These are phyloP conservation scores for Pichia nanzhaoensis DNA, from an alignment of 805 yeast genomes.

Conservation along the genomic window DNA sequence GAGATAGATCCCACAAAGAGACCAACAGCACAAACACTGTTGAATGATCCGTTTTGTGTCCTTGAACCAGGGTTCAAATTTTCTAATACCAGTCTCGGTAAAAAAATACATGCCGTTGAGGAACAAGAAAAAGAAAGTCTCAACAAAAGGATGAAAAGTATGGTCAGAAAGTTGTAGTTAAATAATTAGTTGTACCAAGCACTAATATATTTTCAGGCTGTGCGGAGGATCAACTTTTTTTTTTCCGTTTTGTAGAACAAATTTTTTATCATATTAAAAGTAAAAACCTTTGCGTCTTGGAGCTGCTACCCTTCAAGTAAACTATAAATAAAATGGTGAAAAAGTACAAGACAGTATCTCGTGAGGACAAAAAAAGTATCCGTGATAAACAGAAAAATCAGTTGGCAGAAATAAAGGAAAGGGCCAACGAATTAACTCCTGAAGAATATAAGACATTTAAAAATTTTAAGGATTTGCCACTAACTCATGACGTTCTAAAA, in stretches of 20 bases:
- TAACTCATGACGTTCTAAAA: constrained; percentile 52
- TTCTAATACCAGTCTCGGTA: constrained; percentile 27
- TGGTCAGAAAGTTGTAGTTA: constrained; percentile 12
- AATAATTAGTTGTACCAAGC: too few relatives aligned
- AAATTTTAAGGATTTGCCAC: constrained; percentile 73
- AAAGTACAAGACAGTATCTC: constrained; percentile 22
- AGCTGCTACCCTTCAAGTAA: neutral
- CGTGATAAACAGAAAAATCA: constrained; percentile 30
- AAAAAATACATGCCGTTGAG: constrained; percentile 20
- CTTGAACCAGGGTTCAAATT: constrained; percentile 24
- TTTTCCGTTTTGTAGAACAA: constrained; percentile 4
- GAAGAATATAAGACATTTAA: constrained; percentile 29
- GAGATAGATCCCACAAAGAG: constrained; percentile 70
- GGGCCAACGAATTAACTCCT: constrained; percentile 50
- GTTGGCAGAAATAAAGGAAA: constrained; percentile 38
- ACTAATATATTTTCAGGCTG: constrained; percentile 1
- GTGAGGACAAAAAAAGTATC: constrained; percentile 24
- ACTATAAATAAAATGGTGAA: constrained; percentile 23
- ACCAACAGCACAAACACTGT: constrained; percentile 74
- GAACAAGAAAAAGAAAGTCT: constrained; percentile 18
- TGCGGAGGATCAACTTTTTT: neutral
- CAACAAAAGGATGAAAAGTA: constrained; percentile 12
- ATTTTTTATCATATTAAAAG: constrained; percentile 1
- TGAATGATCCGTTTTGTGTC: constrained; percentile 39
- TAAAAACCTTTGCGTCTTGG: neutral